These are phyloP conservation scores for Colletotrichum higginsianum DNA, from an alignment of 2,329 filamentous ascomycete species.

Conservation along the genomic window DNA sequence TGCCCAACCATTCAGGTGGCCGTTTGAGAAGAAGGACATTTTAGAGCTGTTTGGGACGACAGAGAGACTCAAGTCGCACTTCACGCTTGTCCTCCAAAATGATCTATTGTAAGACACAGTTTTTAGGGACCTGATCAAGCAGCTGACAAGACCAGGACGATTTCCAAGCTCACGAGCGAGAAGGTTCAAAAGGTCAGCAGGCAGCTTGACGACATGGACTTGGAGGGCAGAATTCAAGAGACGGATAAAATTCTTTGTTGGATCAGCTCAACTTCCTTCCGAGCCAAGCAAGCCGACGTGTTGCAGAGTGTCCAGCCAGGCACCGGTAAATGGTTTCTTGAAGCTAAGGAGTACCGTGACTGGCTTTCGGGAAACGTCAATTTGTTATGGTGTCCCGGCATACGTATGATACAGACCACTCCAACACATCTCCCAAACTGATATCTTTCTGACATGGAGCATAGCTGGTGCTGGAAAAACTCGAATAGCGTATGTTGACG, in stretches of 20 bases:
- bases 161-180: background rate
- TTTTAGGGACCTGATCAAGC: background rate
- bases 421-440: background rate
- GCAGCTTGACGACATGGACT: constrained; percentile 1
- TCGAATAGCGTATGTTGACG: background rate
- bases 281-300: constrained; percentile 1
- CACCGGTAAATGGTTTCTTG: constrained; percentile 5
- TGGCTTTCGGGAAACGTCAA: background rate
- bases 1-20: constrained; percentile 5
- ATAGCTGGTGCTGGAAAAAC: constrained; percentile 1
- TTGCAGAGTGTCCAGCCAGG: background rate
- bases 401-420: background rate
- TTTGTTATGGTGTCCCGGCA: background rate
- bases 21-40: constrained; percentile 20
- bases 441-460: background rate
- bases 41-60: constrained; percentile 3
- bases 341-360: background rate
- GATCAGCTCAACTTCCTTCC: constrained; percentile 5
- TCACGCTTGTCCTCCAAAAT: constrained; percentile 17
- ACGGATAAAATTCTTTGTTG: background rate
- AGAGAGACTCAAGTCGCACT: constrained; percentile 16
- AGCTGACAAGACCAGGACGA: background rate
- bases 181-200: background rate
- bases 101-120: background rate
- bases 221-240: background rate